phyloP scores from a whole-genome alignment of 805 yeast species.

The Saturnispora sanitii region DNA sequence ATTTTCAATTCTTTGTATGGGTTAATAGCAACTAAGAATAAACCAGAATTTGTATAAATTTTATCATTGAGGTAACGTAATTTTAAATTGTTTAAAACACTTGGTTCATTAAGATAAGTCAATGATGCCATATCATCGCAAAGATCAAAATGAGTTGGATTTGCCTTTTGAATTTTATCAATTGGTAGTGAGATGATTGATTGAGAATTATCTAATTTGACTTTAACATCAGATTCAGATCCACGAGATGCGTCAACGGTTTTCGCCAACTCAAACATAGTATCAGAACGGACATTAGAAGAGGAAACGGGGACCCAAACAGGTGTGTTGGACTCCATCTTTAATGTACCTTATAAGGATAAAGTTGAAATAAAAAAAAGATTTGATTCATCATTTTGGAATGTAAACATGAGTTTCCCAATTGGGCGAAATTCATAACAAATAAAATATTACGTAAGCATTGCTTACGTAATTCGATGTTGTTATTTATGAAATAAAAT shows the following conservation, averaged over 20 bases:
- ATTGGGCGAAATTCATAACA: no score
- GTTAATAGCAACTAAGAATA: conserved; percentile 88
- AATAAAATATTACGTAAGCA: no score
- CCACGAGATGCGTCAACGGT: conserved; percentile 18
- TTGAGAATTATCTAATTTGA: conserved; percentile 11
- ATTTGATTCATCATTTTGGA: no score
- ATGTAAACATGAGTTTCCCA: no score
- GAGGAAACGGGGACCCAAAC: conserved; percentile 64
- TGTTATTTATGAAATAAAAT: no score
- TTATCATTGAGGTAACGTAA: conserved; percentile 66
- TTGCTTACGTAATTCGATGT: no score
- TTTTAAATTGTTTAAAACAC: conserved; percentile 79
- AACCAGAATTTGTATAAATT: conserved; percentile 91
- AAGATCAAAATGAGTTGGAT: conserved; percentile 83
- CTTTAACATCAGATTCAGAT: conserved; percentile 27
- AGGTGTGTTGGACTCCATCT: no score
- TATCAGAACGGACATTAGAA: conserved; percentile 29
- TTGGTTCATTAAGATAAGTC: conserved; percentile 89
- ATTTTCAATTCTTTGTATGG: conserved; percentile 75
- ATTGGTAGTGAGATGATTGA: conserved; percentile 18
- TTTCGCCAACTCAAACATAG: conserved; percentile 52
- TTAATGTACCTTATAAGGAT: no score
- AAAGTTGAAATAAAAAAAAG: no score
- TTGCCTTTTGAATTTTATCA: conserved; percentile 50
- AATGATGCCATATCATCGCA: conserved; percentile 94